Evolutionary conservation across 1,284 basidiomycete species (phyloP).

Genomic region (Sphaerobolus stellatus): DNA sequence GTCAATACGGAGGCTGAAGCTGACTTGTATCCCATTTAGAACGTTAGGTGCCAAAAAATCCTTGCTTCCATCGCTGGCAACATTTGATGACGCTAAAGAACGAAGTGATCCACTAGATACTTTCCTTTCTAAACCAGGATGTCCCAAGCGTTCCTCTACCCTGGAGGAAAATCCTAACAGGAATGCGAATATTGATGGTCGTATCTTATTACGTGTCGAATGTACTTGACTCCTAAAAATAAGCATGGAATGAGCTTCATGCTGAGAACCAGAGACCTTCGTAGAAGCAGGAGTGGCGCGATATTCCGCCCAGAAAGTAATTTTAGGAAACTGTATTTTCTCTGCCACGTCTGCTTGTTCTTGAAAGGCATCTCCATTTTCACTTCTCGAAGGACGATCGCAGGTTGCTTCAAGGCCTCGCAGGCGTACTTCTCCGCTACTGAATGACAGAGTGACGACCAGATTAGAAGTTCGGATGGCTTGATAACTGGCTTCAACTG

Average conservation of each 20-base stretch:
- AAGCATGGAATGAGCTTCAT: constrained; percentile 53
- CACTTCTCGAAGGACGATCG: constrained; percentile 40
- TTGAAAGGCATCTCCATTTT: constrained; percentile 39
- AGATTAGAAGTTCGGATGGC: constrained; percentile 54
- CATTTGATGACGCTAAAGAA: constrained; percentile 12
- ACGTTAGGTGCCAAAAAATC: constrained; percentile 16
- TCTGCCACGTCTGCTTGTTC: constrained; percentile 36
- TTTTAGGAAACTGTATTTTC: constrained; percentile 70
- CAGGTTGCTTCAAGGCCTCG: constrained; percentile 45
- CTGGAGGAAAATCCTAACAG: constrained; percentile 68
- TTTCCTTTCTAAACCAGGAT: constrained; percentile 16
- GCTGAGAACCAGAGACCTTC: constrained; percentile 30
- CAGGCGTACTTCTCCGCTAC: constrained; percentile 75
- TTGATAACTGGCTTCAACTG: constrained; percentile 8
- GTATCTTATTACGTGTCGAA: constrained; percentile 79
- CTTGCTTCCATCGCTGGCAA: background rate
- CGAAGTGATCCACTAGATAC: constrained; percentile 12
- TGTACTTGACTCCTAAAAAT: constrained; percentile 81
- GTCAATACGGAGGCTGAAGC: constrained; percentile 85
- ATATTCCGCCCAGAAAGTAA: constrained; percentile 85
- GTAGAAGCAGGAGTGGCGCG: constrained; percentile 50
- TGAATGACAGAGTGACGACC: constrained; percentile 74
- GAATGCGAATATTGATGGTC: constrained; percentile 82
- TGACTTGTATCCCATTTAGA: constrained; percentile 63
- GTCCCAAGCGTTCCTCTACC: constrained; percentile 59